phyloP scores from a whole-genome alignment of 2,329 filamentous ascomycete species.

The Dryadomyces quercivorus region DNA sequence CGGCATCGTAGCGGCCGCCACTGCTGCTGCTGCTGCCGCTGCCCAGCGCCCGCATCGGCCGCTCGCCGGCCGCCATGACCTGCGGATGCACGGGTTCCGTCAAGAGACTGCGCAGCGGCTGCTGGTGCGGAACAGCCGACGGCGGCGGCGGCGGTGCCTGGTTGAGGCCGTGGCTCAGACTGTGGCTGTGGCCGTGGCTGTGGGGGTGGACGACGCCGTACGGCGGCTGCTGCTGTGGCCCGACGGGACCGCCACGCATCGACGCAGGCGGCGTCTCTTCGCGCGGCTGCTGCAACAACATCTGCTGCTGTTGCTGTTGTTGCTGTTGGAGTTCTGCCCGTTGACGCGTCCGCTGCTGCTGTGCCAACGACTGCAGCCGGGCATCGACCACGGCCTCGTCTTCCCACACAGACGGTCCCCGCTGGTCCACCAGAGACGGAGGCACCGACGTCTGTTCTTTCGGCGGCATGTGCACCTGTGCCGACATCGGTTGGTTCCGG shows the following conservation, averaged over 20 bases:
- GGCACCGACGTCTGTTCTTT: background rate
- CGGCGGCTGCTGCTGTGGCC: background rate
- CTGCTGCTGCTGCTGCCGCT: slow-evolving; percentile 2
- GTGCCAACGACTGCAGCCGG: slow-evolving; percentile 22
- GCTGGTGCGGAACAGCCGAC: slow-evolving; percentile 1
- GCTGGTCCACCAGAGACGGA: background rate
- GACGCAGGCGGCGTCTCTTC: background rate
- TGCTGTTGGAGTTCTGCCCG: slow-evolving; percentile 8
- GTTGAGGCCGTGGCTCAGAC: background rate
- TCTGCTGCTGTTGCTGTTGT: background rate
- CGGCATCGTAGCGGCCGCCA: background rate
- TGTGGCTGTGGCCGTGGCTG: background rate
- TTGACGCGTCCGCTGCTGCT: slow-evolving; percentile 16
- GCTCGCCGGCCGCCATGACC: slow-evolving; percentile 13
- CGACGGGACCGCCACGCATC: background rate
- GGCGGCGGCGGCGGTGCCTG: background rate
- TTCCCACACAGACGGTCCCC: slow-evolving; percentile 11
- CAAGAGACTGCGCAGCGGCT: slow-evolving; percentile 8
- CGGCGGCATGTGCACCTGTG: background rate
- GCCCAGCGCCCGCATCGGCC: slow-evolving; percentile 24
- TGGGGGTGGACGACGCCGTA: background rate
- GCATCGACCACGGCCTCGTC: slow-evolving; percentile 12
- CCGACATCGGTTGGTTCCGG: background rate
- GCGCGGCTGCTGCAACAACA: background rate
- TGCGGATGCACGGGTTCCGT: slow-evolving; percentile 10